Conservation (phyloP, 306 rosid species). For the Cucumis sativus region Cucumber_9930_V3 NC_026656.2:8938001-8938500, state of each 20-base stretch:
- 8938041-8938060: neutral
- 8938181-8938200: neutral
- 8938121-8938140: neutral
- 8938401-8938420: slow-evolving; percentile 65
- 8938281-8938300: neutral
- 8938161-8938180: neutral
- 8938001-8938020: neutral
- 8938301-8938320: neutral
- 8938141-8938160: neutral
- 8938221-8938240: neutral
- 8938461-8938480: slow-evolving; percentile 50
- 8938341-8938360: slow-evolving; percentile 69
- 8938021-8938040: neutral
- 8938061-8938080: neutral
- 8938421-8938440: slow-evolving; percentile 87
- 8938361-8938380: slow-evolving; percentile 76
- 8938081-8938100: neutral
- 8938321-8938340: neutral
- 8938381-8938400: slow-evolving; percentile 75
- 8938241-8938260: neutral
- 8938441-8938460: slow-evolving; percentile 64
- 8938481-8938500: neutral
- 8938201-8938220: neutral
- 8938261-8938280: neutral
- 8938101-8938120: neutral